A percentile compares a stretch with the other conserved stretches of the same genome.
These are phyloP conservation scores for Chenopodium berlandieri DNA, from an alignment of 148 eudicot genomes.

Conservation along the genomic window DNA sequence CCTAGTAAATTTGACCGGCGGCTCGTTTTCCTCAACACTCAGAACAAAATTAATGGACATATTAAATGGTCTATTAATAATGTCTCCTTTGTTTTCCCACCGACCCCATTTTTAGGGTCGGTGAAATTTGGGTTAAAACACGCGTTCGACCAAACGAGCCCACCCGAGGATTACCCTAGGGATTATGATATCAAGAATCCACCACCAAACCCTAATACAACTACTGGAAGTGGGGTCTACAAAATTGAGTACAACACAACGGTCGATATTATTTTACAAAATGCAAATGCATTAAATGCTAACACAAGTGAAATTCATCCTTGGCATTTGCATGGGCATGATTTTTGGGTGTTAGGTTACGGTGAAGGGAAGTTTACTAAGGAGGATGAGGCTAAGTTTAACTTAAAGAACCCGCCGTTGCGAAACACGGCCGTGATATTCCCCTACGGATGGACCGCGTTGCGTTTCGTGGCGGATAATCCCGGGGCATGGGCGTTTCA, in stretches of 20 bases:
- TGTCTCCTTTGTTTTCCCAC: constrained; percentile 56
- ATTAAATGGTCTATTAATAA: constrained; percentile 84
- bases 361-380: constrained; percentile 67
- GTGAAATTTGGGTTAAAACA: constrained; percentile 36
- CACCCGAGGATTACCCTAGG: constrained; percentile 42
- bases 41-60: constrained; percentile 53
- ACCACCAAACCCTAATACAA: constrained; percentile 47
- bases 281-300: constrained; percentile 53
- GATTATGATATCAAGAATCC: constrained; percentile 49
- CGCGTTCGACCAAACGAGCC: constrained; percentile 36
- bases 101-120: constrained; percentile 74
- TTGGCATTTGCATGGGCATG: constrained; percentile 92
- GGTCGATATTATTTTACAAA: constrained; percentile 71
- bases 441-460: constrained; percentile 84
- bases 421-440: constrained; percentile 71
- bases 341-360: constrained; percentile 89
- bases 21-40: constrained; percentile 65
- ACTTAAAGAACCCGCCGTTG: constrained; percentile 68
- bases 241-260: constrained; percentile 40
- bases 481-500: constrained; percentile 95
- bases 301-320: constrained; percentile 75
- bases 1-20: constrained; percentile 42
- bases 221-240: constrained; percentile 54
- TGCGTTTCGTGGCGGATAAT: constrained; percentile 79
- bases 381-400: constrained; percentile 46